phyloP scores from a whole-genome alignment of 345 rosid genomes.

The Sisymbrium altissimum region DNA sequence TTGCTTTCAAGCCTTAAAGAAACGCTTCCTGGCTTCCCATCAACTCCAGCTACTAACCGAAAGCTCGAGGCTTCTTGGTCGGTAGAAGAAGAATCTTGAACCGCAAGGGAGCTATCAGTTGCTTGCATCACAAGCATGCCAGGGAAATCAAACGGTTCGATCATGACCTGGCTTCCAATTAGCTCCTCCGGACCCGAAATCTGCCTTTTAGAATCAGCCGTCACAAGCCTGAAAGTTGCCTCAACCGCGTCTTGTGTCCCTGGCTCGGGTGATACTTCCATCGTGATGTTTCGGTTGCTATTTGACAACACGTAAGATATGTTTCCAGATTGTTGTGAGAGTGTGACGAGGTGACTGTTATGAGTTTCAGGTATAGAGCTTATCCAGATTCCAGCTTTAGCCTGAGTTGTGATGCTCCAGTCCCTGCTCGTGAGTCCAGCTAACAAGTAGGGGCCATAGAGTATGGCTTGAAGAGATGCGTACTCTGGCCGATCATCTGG shows the following conservation, averaged over 20 bases:
- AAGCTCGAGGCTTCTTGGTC: slow-evolving; percentile 41
- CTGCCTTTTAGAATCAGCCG: slow-evolving; percentile 18
- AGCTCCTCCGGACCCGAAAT: slow-evolving; percentile 33
- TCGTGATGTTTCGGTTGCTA: slow-evolving; percentile 57
- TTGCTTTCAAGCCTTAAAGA: slow-evolving; percentile 53
- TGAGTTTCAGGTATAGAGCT: slow-evolving; percentile 50
- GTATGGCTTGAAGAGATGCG: slow-evolving; percentile 73
- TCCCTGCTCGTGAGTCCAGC: slow-evolving; percentile 65
- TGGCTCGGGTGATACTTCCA: slow-evolving; percentile 45
- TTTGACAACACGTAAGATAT: slow-evolving; percentile 49
- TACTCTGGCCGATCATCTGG: slow-evolving; percentile 75
- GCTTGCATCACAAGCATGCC: slow-evolving; percentile 63
- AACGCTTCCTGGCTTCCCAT: slow-evolving; percentile 50
- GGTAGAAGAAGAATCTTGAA: slow-evolving; percentile 34
- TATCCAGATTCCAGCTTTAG: slow-evolving; percentile 53
- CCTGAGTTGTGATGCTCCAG: slow-evolving; percentile 58
- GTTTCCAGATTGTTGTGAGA: slow-evolving; percentile 55
- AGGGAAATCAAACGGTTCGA: slow-evolving; percentile 79
- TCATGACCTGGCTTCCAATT: slow-evolving; percentile 52
- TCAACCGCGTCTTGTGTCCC: slow-evolving; percentile 61
- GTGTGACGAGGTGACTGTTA: slow-evolving; percentile 51
- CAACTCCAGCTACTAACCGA: slow-evolving; percentile 58
- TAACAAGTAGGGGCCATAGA: slow-evolving; percentile 85
- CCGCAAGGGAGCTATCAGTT: slow-evolving; percentile 32
- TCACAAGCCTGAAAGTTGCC: slow-evolving; percentile 70